Conservation (phyloP, 495 filamentous ascomycete species). For the Penicillium diatomitis region DNA sequence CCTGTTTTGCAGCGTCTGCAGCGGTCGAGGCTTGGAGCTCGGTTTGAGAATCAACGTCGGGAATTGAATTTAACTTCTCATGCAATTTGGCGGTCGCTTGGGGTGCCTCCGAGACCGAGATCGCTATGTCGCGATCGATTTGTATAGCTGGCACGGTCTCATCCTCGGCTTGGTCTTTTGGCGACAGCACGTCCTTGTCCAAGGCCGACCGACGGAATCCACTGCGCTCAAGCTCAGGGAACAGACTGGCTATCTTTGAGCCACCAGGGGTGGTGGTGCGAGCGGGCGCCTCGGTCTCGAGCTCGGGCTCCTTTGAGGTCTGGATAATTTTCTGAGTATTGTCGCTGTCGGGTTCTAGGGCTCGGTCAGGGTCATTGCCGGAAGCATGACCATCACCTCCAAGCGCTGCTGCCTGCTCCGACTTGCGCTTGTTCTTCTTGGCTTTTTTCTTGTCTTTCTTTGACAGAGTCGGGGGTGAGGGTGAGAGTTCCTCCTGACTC, state of each 20-base stretch:
- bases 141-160: constrained; percentile 31
- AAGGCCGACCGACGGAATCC: constrained; percentile 22
- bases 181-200: constrained; percentile 16
- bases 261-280: constrained; percentile 17
- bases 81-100: constrained; percentile 14
- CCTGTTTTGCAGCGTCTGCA: constrained; percentile 4
- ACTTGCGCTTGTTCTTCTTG: constrained; percentile 22
- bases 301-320: background rate
- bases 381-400: background rate
- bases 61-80: constrained; percentile 7
- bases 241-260: constrained; percentile 29
- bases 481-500: constrained; percentile 8
- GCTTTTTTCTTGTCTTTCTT: constrained; percentile 25
- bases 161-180: constrained; percentile 42
- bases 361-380: too few relatives aligned
- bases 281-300: constrained; percentile 12
- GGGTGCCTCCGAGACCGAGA: constrained; percentile 44
- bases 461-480: constrained; percentile 9
- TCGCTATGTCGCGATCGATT: constrained; percentile 41
- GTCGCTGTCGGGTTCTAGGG: too few relatives aligned
- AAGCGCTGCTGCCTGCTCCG: constrained; percentile 9
- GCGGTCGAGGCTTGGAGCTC: background rate
- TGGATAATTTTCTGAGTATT: too few relatives aligned
- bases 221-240: constrained; percentile 30
- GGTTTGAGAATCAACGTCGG: constrained; percentile 2